Conservation (phyloP, 495 filamentous ascomycete genomes). For the Penicillium mononematosum region DNA sequence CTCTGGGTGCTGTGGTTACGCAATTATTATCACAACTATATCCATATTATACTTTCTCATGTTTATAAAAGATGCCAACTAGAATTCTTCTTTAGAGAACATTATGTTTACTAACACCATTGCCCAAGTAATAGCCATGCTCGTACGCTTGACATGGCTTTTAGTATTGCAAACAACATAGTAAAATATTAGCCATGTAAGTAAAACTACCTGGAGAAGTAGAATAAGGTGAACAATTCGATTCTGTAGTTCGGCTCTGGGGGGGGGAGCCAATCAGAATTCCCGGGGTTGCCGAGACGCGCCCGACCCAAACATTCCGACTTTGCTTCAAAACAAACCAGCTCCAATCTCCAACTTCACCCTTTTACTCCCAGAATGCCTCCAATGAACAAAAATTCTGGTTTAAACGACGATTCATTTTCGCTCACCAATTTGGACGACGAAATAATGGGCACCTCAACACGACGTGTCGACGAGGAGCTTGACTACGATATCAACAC, state of each 20-base stretch:
- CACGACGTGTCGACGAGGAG: slow-evolving; percentile 31
- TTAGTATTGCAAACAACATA: neutral
- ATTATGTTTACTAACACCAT: too few species aligned
- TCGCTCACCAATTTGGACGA: slow-evolving; percentile 12
- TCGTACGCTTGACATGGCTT: too few species aligned
- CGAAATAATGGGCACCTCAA: slow-evolving; percentile 13
- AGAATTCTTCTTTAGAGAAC: too few species aligned
- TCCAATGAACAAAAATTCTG: slow-evolving; percentile 5
- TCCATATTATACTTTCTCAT: too few species aligned
- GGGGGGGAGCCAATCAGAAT: slow-evolving; percentile 4
- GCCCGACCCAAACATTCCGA: slow-evolving; percentile 19
- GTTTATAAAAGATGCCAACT: too few species aligned
- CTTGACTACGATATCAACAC: slow-evolving; percentile 58
- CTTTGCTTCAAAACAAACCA: slow-evolving; percentile 17
- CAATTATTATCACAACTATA: neutral
- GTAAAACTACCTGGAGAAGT: neutral
- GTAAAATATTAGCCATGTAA: neutral
- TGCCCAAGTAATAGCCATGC: too few species aligned
- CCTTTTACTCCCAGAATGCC: slow-evolving; percentile 3
- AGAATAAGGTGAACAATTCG: neutral
- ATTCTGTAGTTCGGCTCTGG: neutral
- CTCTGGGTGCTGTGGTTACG: neutral
- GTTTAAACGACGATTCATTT: slow-evolving; percentile 7
- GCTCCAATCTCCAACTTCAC: neutral
- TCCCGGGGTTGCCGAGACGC: slow-evolving; percentile 18